Evolutionary conservation across 2,329 filamentous ascomycete genomes (phyloP).

Genomic region (Cordyceps cicadae): DNA sequence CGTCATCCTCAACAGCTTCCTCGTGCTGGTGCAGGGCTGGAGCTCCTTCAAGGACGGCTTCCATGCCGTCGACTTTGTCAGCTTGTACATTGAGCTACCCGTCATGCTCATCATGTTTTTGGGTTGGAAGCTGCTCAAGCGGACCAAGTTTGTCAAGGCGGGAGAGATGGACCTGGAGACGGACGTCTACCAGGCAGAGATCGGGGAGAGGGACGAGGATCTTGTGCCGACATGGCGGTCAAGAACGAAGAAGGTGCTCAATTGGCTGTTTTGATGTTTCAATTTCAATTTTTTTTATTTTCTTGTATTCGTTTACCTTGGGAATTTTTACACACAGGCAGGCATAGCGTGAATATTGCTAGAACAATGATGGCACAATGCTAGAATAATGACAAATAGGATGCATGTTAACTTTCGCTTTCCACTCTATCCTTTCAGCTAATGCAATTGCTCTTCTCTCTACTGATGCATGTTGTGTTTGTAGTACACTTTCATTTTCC

Average conservation of each 20-base stretch:
- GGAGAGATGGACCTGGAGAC: conserved; percentile 56
- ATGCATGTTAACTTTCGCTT: too few relatives aligned
- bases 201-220: conserved; percentile 15
- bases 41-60: conserved; percentile 53
- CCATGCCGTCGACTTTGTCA: conserved; percentile 51
- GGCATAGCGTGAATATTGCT: background rate
- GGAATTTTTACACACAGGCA: background rate
- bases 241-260: background rate
- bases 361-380: background rate
- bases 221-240: background rate
- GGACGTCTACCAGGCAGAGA: conserved; percentile 47
- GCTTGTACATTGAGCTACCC: conserved; percentile 54
- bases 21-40: conserved; percentile 58
- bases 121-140: conserved; percentile 63
- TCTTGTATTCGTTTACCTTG: too few relatives aligned
- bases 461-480: background rate
- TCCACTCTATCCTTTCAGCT: too few relatives aligned
- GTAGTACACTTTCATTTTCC: too few relatives aligned
- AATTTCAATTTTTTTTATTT: too few relatives aligned
- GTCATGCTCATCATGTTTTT: conserved; percentile 56
- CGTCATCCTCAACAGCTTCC: conserved; percentile 47
- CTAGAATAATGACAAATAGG: background rate
- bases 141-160: conserved; percentile 47
- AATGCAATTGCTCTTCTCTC: too few relatives aligned
- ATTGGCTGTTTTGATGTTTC: conserved; percentile 6